Evolutionary conservation across 1,284 basidiomycete species (phyloP).

Genomic region (Cutaneotrichosporon mucoides): DNA sequence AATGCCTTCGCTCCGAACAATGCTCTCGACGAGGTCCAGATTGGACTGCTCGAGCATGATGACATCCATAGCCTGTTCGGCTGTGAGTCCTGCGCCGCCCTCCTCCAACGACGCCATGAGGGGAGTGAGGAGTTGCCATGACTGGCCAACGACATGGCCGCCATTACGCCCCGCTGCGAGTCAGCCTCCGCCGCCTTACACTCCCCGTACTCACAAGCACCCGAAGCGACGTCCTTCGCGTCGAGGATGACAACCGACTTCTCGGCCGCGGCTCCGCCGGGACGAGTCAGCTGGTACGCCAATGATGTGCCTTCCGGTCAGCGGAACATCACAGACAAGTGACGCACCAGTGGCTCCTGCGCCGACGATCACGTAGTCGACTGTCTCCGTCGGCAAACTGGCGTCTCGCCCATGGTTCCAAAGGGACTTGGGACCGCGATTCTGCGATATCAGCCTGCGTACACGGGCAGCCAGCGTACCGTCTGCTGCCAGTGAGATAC

Average conservation of each 20-base stretch:
- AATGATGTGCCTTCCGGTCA: slow-evolving; percentile 11
- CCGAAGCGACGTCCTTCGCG: slow-evolving; percentile 40
- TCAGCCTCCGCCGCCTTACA: neutral
- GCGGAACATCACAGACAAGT: no score
- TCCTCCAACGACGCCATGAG: slow-evolving; percentile 25
- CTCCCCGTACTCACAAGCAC: slow-evolving; percentile 29
- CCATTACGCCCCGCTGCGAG: slow-evolving; percentile 35
- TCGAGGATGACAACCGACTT: slow-evolving; percentile 34
- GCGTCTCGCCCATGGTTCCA: slow-evolving; percentile 25
- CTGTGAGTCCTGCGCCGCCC: slow-evolving; percentile 36
- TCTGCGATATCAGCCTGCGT: slow-evolving; percentile 4
- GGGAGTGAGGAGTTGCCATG: slow-evolving; percentile 20
- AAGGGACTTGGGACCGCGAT: slow-evolving; percentile 24
- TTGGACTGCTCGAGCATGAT: slow-evolving; percentile 61
- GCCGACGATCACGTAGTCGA: slow-evolving; percentile 30
- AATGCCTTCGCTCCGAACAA: slow-evolving; percentile 48
- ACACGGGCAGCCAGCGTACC: no score
- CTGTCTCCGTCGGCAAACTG: slow-evolving; percentile 16
- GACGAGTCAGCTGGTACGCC: slow-evolving; percentile 33
- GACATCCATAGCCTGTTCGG: slow-evolving; percentile 47
- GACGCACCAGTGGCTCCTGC: slow-evolving; percentile 23
- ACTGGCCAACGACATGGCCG: slow-evolving; percentile 36
- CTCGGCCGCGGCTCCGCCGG: slow-evolving; percentile 19
- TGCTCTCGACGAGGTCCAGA: slow-evolving; percentile 63
- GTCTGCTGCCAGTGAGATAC: slow-evolving; percentile 13